Evolutionary conservation across 257 asterid genomes (phyloP).

Genomic region (Lycium ferocissimum): DNA sequence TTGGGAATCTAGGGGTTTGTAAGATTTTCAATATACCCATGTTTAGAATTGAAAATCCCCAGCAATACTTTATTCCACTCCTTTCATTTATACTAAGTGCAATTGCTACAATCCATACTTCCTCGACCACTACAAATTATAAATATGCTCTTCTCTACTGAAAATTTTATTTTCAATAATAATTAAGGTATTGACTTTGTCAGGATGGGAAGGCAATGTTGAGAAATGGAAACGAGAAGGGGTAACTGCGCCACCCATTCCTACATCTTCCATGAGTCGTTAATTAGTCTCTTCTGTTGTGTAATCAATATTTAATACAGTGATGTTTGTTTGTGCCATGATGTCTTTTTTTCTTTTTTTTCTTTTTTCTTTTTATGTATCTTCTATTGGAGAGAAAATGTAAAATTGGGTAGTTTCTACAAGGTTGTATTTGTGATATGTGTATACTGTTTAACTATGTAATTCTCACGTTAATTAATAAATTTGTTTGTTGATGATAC

Average conservation of each 20-base stretch:
- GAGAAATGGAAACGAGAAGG: constrained; percentile 45
- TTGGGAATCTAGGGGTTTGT: background rate
- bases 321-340: background rate
- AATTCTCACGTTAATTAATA: background rate
- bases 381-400: background rate
- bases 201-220: constrained; percentile 54
- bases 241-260: constrained; percentile 42
- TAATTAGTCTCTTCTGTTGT: constrained; percentile 6
- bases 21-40: background rate
- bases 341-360: background rate
- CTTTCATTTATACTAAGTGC: background rate
- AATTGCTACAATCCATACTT: background rate
- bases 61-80: background rate
- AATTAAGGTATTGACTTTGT: background rate
- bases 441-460: background rate
- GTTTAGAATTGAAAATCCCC: too few species aligned
- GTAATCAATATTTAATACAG: background rate
- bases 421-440: background rate
- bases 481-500: background rate
- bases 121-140: background rate
- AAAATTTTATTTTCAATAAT: background rate
- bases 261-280: constrained; percentile 42
- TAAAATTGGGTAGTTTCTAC: background rate
- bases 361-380: too few species aligned
- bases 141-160: background rate